Evolutionary conservation across 179 eudicot genomes (phyloP), one percentile per base, ranked within the genome.

Genomic region (Carnegiea gigantea): DNA sequence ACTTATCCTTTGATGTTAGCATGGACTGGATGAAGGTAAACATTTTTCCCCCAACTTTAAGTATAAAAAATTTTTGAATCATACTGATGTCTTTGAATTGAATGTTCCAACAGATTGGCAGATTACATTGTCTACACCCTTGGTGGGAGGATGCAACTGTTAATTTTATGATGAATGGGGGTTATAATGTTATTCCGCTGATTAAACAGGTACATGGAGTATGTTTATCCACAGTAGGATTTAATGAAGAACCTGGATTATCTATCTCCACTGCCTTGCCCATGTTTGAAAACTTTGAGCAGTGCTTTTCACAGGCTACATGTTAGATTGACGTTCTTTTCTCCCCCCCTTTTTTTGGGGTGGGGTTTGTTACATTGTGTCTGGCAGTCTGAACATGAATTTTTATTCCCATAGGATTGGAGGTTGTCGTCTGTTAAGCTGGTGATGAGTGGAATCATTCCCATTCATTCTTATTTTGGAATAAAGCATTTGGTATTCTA

Each of bases 61-160:
- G 1, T 23, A 68, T 75, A 11, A 13, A n/a, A 65, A 13, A 0
- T 26, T 12, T 12, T 57, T 57, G 62, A 70, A 28, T 36, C 48
- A 28, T 21, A 17, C 6, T 49, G 24, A 26, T 72, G 12, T 23
- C 48, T 24, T 23, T 17, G 26, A 51, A 59, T 53, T 21, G 40
- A 77, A 68, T 80, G 82, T 57, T 79, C 76, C 72, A 38, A 82
- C 87, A 95, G 98, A 90, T 94, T 74, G 98, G 95, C 10, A 95
- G 98, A 73, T 85, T 95, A 88, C 99, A 94, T 88, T 94, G 98
- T 81, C 80, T 86, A 59, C 81, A 89, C 78, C 98, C 99, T 79
- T 94, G 99, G 99, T 95, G 99, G 99, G 94, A 86, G 78, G 98
- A 95, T 83, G 91, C 95, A 71, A 89, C 95, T 51, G 93, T 95